These are phyloP conservation scores for Phytophthora uliginosa DNA, from an alignment of 352 stramenopile species.

Conservation along the genomic window DNA sequence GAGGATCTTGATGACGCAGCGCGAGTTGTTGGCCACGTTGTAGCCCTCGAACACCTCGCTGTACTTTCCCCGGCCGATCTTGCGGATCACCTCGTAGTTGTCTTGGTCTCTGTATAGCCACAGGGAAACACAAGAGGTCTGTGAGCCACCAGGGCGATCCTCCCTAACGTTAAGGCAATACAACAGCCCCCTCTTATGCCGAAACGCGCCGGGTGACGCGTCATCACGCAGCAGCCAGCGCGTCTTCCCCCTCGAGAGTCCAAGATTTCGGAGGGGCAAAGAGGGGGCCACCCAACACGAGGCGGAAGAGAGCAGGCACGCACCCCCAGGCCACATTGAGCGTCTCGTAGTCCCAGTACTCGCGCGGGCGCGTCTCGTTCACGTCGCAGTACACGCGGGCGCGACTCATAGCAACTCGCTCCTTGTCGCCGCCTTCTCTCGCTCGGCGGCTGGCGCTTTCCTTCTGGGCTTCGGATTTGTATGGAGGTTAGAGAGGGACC, in stretches of 20 bases:
- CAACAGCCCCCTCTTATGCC: not conserved
- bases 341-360: constrained; percentile 99
- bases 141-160: constrained; percentile 16
- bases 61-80: constrained; percentile 99
- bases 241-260: constrained; percentile 6
- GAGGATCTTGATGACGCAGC: constrained; percentile 99
- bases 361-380: constrained; percentile 96
- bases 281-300: not conserved
- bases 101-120: constrained; percentile 93
- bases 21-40: constrained; percentile 97
- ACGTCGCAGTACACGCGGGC: constrained; percentile 95
- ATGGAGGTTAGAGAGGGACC: constrained; percentile 1
- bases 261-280: constrained; percentile 34
- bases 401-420: constrained; percentile 61
- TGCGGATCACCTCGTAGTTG: constrained; percentile 99
- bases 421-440: constrained; percentile 24
- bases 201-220: not conserved
- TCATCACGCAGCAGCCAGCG: not conserved
- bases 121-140: not conserved
- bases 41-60: constrained; percentile 99
- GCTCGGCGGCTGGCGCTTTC: constrained; percentile 24
- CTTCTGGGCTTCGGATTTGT: constrained; percentile 14
- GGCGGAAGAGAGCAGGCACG: constrained; percentile 15
- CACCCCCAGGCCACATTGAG: constrained; percentile 98
- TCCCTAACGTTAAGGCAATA: constrained; percentile 2